phyloP scores from a whole-genome alignment of 495 filamentous ascomycete genomes.

The Pyrenula massariospora region DNA sequence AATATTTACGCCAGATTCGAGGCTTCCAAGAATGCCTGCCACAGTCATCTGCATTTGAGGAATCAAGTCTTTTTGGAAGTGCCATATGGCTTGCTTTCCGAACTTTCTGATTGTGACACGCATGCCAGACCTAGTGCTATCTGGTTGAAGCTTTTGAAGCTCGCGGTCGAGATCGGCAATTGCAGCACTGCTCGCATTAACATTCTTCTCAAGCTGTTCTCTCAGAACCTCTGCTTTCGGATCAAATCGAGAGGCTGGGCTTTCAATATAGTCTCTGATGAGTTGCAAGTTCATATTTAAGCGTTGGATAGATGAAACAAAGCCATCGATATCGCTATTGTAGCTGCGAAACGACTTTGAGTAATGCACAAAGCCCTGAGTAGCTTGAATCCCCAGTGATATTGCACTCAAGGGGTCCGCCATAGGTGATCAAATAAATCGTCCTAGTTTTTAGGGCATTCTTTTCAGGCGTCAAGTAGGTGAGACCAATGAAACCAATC shows the following conservation, averaged over 20 bases:
- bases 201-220: not conserved
- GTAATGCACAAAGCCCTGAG: constrained; percentile 29
- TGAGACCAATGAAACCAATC: no score
- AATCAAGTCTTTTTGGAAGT: not conserved
- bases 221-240: not conserved
- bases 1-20: no score
- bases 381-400: constrained; percentile 41
- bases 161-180: not conserved
- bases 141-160: not conserved
- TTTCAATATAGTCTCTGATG: not conserved
- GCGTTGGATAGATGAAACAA: not conserved
- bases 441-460: no score
- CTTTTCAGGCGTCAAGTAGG: no score
- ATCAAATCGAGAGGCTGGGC: not conserved
- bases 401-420: constrained; percentile 1
- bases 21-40: no score
- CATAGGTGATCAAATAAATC: no score
- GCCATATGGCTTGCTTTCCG: not conserved
- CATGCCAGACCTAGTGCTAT: not conserved
- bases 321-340: not conserved
- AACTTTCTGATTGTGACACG: not conserved
- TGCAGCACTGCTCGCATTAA: not conserved
- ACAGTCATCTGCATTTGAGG: no score
- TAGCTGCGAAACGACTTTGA: not conserved
- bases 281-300: not conserved